Conservation (phyloP, 345 rosid species). For the Salix exigua region DNA sequence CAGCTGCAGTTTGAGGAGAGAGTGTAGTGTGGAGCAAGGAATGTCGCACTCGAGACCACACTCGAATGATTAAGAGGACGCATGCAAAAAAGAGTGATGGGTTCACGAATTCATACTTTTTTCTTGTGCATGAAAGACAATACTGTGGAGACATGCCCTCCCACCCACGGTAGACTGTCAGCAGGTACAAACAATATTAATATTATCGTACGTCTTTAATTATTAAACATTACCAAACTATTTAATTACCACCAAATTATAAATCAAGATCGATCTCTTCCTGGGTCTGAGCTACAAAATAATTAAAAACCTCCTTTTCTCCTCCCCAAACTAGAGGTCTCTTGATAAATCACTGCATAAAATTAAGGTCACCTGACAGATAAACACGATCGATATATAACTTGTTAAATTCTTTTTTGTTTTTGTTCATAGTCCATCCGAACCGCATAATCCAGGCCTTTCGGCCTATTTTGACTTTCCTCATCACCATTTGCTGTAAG, state of each 20-base stretch:
- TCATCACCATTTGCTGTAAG: no score
- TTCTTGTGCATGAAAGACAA: not conserved
- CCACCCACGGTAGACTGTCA: not conserved
- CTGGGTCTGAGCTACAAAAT: not conserved
- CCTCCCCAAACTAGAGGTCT: no score
- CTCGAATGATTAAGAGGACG: constrained; percentile 6
- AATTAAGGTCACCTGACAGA: no score
- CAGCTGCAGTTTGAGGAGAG: not conserved
- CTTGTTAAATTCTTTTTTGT: no score
- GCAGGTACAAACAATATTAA: not conserved
- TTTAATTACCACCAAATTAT: not conserved
- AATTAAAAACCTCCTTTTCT: no score
- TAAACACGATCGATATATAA: no score
- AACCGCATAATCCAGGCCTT: no score
- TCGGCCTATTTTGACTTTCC: no score
- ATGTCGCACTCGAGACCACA: not conserved
- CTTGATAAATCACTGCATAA: no score
- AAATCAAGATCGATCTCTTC: not conserved
- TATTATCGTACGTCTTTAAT: not conserved
- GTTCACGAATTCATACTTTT: not conserved
- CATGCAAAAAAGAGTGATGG: constrained; percentile 9
- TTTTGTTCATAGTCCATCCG: no score
- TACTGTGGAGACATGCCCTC: not conserved
- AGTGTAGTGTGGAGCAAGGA: not conserved
- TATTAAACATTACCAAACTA: not conserved